A percentile compares a stretch with the other conserved stretches of the same genome.
These are phyloP conservation scores for Elaeagnus macrophylla DNA, from an alignment of 306 rosid species.

Conservation along the genomic window DNA sequence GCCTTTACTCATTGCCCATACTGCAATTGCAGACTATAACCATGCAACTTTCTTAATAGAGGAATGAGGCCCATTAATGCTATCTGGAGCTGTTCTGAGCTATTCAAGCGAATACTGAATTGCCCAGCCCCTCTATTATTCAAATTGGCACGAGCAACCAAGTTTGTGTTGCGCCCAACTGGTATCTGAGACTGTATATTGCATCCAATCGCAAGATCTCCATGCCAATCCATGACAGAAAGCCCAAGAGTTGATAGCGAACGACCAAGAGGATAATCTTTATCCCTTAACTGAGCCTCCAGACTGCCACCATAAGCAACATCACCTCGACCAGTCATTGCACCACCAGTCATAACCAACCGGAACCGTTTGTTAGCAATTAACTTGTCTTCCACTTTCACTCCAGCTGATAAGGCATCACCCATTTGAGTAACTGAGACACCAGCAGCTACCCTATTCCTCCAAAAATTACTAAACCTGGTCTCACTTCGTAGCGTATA, in stretches of 20 bases:
- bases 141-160: conserved; percentile 74
- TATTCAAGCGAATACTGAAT: conserved; percentile 72
- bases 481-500: conserved; percentile 87
- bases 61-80: conserved; percentile 71
- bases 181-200: conserved; percentile 90
- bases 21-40: conserved; percentile 51
- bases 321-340: conserved; percentile 78
- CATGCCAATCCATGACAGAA: conserved; percentile 97
- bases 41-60: conserved; percentile 45
- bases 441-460: conserved; percentile 80
- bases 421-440: conserved; percentile 69
- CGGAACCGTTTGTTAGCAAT: conserved; percentile 69
- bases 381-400: conserved; percentile 79
- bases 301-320: conserved; percentile 90
- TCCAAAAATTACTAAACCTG: conserved; percentile 61
- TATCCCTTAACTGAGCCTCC: conserved; percentile 93
- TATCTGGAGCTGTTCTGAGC: conserved; percentile 88
- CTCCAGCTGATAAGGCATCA: conserved; percentile 73
- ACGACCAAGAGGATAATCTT: conserved; percentile 78
- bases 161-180: conserved; percentile 61
- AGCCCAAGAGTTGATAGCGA: conserved; percentile 76
- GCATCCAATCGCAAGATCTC: conserved; percentile 92
- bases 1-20: conserved; percentile 38
- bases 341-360: conserved; percentile 72
- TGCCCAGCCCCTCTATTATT: conserved; percentile 95